phyloP scores from a whole-genome alignment of 1,284 basidiomycete genomes.

The Cutaneotrichosporon cavernicola region DNA sequence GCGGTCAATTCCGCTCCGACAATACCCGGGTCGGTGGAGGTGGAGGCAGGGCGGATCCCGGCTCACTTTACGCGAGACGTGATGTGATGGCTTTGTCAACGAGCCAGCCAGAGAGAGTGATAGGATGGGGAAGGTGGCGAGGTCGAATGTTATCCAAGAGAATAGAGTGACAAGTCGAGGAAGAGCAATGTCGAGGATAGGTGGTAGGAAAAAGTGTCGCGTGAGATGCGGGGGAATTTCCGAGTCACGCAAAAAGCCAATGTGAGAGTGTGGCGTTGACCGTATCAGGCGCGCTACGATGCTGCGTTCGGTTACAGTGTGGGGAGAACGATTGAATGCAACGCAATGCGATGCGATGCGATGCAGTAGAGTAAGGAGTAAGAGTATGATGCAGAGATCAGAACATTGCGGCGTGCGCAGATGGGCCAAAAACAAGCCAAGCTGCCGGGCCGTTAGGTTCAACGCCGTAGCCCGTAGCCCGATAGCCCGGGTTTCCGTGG shows the following conservation, averaged over 20 bases:
- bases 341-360: not conserved
- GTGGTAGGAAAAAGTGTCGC: not conserved
- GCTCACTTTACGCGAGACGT: not conserved
- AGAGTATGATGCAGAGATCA: not conserved
- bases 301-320: not conserved
- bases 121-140: not conserved
- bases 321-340: not conserved
- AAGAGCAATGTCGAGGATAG: not conserved
- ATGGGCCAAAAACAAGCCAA: not conserved
- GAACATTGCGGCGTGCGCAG: not conserved
- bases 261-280: not conserved
- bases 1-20: not conserved
- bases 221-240: not conserved
- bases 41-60: not conserved
- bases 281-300: not conserved
- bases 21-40: constrained; percentile 1
- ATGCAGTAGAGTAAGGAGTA: not conserved
- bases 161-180: not conserved
- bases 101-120: not conserved
- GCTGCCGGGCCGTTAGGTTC: not conserved
- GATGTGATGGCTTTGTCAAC: not conserved
- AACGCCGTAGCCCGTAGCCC: not conserved
- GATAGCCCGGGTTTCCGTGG: not conserved
- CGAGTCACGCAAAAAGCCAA: not conserved
- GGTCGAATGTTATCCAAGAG: too few relatives aligned